phyloP scores from a whole-genome alignment of 2,329 filamentous ascomycete species.

The Talaromyces sp. region DNA sequence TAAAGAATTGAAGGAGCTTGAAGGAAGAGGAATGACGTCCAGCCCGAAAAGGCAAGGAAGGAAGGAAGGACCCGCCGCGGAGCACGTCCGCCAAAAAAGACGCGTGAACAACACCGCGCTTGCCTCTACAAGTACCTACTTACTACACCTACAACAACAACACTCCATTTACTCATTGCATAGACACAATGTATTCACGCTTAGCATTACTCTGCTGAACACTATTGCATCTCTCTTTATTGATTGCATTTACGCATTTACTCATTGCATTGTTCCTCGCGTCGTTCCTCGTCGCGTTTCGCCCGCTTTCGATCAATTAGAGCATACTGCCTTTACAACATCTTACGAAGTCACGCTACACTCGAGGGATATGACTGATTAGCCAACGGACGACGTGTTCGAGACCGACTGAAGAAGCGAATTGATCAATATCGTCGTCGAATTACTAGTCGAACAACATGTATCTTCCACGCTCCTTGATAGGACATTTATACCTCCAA shows the following conservation, averaged over 20 bases:
- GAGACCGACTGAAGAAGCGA: neutral
- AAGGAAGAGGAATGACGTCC: conserved; percentile 6
- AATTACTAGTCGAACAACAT: conserved; percentile 49
- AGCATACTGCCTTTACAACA: neutral
- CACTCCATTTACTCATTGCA: neutral
- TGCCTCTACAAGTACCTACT: neutral
- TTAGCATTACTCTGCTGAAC: neutral
- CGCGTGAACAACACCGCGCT: conserved; percentile 14
- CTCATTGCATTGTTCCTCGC: neutral
- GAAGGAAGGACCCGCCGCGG: conserved; percentile 16
- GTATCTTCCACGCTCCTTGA: conserved; percentile 89
- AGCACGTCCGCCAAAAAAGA: conserved; percentile 15
- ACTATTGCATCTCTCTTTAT: neutral
- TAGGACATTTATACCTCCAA: conserved; percentile 88
- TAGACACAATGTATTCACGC: conserved; percentile 5
- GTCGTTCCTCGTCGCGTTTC: neutral
- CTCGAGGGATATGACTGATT: conserved; percentile 13
- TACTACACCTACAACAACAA: neutral
- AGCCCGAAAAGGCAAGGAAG: conserved; percentile 8
- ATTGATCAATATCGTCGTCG: neutral
- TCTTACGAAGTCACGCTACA: conserved; percentile 2
- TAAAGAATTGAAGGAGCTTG: neutral
- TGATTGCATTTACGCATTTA: neutral
- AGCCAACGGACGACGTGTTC: neutral
- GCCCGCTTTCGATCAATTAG: conserved; percentile 4